Conservation (phyloP, 1,284 basidiomycete species). For the Phenoliferia sp. region DNA sequence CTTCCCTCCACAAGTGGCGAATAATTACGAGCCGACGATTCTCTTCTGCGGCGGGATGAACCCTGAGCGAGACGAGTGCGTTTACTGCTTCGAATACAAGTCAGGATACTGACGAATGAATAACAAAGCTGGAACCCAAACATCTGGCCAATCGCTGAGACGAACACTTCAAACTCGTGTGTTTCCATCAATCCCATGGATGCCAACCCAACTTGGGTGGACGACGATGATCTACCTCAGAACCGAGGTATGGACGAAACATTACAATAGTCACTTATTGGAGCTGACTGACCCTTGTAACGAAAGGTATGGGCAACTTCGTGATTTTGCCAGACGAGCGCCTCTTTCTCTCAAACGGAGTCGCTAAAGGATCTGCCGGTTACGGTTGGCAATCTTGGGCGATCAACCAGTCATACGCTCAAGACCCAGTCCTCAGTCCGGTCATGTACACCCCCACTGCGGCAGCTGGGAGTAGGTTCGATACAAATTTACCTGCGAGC, state of each 20-base stretch:
- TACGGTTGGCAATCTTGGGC: conserved; percentile 57
- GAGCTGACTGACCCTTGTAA: too few species aligned
- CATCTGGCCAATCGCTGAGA: conserved; percentile 2
- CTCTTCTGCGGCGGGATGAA: conserved; percentile 71
- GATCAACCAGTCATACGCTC: conserved; percentile 52
- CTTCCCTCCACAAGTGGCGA: conserved; percentile 44
- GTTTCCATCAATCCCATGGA: conserved; percentile 60
- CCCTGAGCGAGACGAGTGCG: conserved; percentile 54
- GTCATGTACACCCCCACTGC: conserved; percentile 42
- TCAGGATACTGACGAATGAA: neutral
- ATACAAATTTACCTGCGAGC: conserved; percentile 40
- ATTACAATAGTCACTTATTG: neutral
- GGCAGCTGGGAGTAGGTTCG: conserved; percentile 58
- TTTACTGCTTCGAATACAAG: neutral
- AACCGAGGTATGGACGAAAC: conserved; percentile 53
- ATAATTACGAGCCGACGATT: conserved; percentile 62
- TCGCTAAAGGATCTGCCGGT: conserved; percentile 67
- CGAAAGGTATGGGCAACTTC: conserved; percentile 61
- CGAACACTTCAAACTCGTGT: conserved; percentile 51
- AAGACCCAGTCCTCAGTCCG: conserved; percentile 41
- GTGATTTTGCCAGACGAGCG: conserved; percentile 72
- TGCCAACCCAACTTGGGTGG: conserved; percentile 62
- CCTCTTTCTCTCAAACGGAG: conserved; percentile 70
- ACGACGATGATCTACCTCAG: conserved; percentile 64
- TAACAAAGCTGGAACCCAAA: conserved; percentile 58